These are phyloP conservation scores for Nigrograna mackinnonii DNA, from an alignment of 2,329 filamentous ascomycete genomes.

Conservation along the genomic window DNA sequence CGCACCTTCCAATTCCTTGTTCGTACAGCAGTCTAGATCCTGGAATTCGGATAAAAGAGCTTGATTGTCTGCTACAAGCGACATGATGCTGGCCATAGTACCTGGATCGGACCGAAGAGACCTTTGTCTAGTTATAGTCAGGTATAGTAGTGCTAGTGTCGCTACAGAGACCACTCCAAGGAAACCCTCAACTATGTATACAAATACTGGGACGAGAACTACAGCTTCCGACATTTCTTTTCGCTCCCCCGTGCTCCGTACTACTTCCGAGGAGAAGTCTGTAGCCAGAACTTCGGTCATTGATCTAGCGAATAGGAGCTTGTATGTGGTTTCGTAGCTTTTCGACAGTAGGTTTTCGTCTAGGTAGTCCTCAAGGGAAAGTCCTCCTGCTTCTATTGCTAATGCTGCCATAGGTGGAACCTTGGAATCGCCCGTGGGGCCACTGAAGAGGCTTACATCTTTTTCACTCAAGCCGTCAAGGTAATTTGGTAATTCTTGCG, in stretches of 20 bases:
- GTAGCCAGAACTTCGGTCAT: constrained; percentile 21
- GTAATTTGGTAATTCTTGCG: too few relatives aligned
- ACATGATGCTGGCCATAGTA: constrained; percentile 42
- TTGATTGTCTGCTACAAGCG: constrained; percentile 27
- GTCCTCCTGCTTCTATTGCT: constrained; percentile 32
- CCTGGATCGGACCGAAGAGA: constrained; percentile 36
- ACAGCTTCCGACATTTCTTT: neutral
- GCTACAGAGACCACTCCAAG: constrained; percentile 27
- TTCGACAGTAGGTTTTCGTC: constrained; percentile 25
- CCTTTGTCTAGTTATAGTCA: constrained; percentile 18
- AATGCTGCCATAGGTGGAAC: constrained; percentile 37
- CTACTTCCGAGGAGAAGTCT: constrained; percentile 5
- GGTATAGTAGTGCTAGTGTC: constrained; percentile 21
- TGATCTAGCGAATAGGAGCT: constrained; percentile 40
- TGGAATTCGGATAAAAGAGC: constrained; percentile 23
- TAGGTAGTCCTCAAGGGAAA: constrained; percentile 26
- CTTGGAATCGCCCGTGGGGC: neutral
- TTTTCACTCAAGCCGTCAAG: too few relatives aligned
- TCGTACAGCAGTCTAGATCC: constrained; percentile 23
- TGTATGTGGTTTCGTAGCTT: constrained; percentile 42
- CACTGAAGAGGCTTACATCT: too few relatives aligned
- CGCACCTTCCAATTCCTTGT: constrained; percentile 11
- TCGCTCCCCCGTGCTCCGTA: neutral
- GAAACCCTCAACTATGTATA: constrained; percentile 41
- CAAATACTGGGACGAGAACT: constrained; percentile 29